phyloP scores from a whole-genome alignment of 768 basidiomycete species.

The Cystofilobasidium macerans region DNA sequence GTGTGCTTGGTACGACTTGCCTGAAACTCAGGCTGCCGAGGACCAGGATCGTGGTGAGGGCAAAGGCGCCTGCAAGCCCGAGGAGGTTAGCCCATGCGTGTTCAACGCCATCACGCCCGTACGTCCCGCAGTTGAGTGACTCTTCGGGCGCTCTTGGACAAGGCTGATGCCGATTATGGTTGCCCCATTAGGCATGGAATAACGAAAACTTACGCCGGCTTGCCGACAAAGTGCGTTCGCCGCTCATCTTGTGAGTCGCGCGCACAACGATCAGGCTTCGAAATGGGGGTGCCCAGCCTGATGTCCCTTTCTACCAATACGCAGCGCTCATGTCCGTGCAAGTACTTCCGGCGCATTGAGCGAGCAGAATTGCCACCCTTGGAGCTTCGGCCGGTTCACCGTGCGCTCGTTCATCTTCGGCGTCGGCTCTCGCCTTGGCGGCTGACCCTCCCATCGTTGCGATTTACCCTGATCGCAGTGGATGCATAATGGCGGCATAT shows the following conservation, averaged over 20 bases:
- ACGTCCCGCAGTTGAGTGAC: background rate
- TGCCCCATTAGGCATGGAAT: constrained; percentile 72
- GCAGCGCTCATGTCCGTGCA: constrained; percentile 76
- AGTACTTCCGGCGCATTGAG: constrained; percentile 87
- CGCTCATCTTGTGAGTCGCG: constrained; percentile 71
- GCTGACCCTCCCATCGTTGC: background rate
- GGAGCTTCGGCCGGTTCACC: constrained; percentile 83
- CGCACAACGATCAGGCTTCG: constrained; percentile 35
- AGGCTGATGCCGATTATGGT: background rate
- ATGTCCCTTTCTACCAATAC: too few relatives aligned
- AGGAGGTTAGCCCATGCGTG: constrained; percentile 19
- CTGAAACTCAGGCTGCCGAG: constrained; percentile 1
- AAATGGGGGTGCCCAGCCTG: too few relatives aligned
- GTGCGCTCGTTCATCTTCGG: too few relatives aligned
- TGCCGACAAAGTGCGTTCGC: constrained; percentile 93
- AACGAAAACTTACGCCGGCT: constrained; percentile 84
- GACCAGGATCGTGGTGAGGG: background rate
- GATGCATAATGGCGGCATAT: constrained; percentile 96
- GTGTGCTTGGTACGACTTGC: constrained; percentile 21
- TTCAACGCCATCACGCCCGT: constrained; percentile 24
- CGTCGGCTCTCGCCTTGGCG: constrained; percentile 30
- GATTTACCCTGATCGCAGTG: constrained; percentile 49
- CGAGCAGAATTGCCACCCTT: constrained; percentile 58
- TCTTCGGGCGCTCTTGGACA: too few relatives aligned
- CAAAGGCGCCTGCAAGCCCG: constrained; percentile 6